Evolutionary conservation across 768 basidiomycete species (phyloP).

Genomic region (Lactifluus hygrophoroides): DNA sequence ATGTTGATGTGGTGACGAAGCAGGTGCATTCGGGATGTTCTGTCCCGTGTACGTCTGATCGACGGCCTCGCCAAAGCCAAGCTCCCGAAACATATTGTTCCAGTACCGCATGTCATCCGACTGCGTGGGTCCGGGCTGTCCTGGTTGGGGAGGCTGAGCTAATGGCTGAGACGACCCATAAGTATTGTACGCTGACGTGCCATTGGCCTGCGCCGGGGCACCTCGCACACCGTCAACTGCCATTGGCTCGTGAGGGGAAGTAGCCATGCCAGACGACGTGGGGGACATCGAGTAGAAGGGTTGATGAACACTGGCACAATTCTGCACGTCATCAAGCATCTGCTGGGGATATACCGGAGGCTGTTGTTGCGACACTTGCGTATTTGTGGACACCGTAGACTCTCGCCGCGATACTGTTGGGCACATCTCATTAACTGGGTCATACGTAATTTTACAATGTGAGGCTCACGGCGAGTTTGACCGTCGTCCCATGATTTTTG

Average conservation of each 20-base stretch:
- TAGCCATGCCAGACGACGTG: background rate
- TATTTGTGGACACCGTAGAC: constrained; percentile 1
- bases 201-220: constrained; percentile 20
- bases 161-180: constrained; percentile 1
- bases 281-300: constrained; percentile 3
- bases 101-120: constrained; percentile 60
- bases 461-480: constrained; percentile 4
- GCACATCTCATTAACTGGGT: background rate
- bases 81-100: constrained; percentile 66
- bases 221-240: constrained; percentile 6
- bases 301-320: background rate
- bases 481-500: constrained; percentile 12
- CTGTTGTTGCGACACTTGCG: constrained; percentile 4
- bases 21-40: background rate
- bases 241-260: constrained; percentile 9
- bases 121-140: background rate
- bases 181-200: constrained; percentile 1
- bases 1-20: background rate
- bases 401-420: constrained; percentile 8
- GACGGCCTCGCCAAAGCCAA: constrained; percentile 48
- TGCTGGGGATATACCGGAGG: constrained; percentile 11
- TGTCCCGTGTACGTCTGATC: constrained; percentile 21
- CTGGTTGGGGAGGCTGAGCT: background rate
- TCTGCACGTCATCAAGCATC: constrained; percentile 10
- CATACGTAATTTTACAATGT: background rate